Evolutionary conservation across 2,329 filamentous ascomycete genomes (phyloP).

Genomic region (Penicillium sp.): DNA sequence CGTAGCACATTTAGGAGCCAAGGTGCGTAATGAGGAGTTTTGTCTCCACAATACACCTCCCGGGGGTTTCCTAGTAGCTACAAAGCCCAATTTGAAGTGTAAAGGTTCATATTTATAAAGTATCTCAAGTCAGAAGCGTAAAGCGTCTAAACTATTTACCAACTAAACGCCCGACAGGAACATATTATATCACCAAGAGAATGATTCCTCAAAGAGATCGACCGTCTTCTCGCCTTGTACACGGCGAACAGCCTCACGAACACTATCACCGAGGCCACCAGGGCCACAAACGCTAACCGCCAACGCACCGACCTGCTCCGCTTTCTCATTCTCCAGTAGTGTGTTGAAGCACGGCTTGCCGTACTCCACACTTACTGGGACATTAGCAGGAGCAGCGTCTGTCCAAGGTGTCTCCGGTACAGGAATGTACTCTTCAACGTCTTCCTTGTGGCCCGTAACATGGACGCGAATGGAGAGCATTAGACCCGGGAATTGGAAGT

Average conservation of each 20-base stretch:
- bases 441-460: slow-evolving; percentile 25
- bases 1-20: too few species aligned
- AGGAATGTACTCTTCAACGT: slow-evolving; percentile 27
- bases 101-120: not conserved
- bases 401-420: slow-evolving; percentile 28
- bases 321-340: slow-evolving; percentile 27
- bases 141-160: not conserved
- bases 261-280: slow-evolving; percentile 37
- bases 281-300: slow-evolving; percentile 42
- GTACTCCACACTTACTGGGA: slow-evolving; percentile 25
- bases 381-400: slow-evolving; percentile 21
- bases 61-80: not conserved
- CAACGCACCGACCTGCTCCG: slow-evolving; percentile 33
- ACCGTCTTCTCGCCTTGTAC: slow-evolving; percentile 31
- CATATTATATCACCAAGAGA: slow-evolving; percentile 32
- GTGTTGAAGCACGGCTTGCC: slow-evolving; percentile 30
- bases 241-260: slow-evolving; percentile 33
- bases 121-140: not conserved
- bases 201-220: slow-evolving; percentile 39
- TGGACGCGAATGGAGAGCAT: slow-evolving; percentile 31
- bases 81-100: not conserved
- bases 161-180: not conserved
- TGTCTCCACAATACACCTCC: not conserved
- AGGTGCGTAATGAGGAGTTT: too few species aligned
- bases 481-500: slow-evolving; percentile 27